phyloP scores from a whole-genome alignment of 2,329 filamentous ascomycete genomes.

The Exophiala dermatitidis region DNA sequence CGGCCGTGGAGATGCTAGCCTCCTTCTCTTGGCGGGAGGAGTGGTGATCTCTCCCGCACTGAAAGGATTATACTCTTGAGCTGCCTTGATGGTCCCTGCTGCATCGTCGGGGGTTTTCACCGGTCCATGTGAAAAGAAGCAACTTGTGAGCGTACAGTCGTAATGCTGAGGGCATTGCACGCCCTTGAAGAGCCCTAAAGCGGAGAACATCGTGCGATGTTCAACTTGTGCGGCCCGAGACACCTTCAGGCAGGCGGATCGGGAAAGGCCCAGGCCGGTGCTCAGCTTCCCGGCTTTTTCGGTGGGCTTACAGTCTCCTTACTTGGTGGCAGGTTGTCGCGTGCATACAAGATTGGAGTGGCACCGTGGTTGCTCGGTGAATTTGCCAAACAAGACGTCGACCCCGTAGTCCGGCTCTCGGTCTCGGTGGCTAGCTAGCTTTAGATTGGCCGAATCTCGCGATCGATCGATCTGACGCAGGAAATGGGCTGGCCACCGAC shows the following conservation, averaged over 20 bases:
- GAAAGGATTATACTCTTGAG: slow-evolving; percentile 24
- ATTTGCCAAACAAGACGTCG: background rate
- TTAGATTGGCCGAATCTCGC: background rate
- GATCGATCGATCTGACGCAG: background rate
- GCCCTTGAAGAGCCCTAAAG: slow-evolving; percentile 49
- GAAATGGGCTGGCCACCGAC: background rate
- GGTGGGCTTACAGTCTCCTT: background rate
- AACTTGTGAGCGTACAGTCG: slow-evolving; percentile 48
- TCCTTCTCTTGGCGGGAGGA: slow-evolving; percentile 32
- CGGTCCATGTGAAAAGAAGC: slow-evolving; percentile 51
- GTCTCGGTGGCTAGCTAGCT: background rate
- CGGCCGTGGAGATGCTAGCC: slow-evolving; percentile 10
- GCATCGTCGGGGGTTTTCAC: background rate
- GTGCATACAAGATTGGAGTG: too few relatives aligned
- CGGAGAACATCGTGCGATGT: slow-evolving; percentile 43
- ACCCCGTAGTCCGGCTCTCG: background rate
- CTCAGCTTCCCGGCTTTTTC: background rate
- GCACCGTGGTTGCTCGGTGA: background rate
- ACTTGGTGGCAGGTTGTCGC: too few relatives aligned
- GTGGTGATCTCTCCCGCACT: slow-evolving; percentile 18
- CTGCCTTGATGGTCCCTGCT: slow-evolving; percentile 2
- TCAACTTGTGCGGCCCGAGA: background rate
- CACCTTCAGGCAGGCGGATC: too few relatives aligned
- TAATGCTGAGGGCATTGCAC: slow-evolving; percentile 47
- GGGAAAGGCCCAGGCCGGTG: too few relatives aligned